These are phyloP conservation scores for Hypericum androsaemum DNA, from an alignment of 345 rosid species.

Conservation along the genomic window DNA sequence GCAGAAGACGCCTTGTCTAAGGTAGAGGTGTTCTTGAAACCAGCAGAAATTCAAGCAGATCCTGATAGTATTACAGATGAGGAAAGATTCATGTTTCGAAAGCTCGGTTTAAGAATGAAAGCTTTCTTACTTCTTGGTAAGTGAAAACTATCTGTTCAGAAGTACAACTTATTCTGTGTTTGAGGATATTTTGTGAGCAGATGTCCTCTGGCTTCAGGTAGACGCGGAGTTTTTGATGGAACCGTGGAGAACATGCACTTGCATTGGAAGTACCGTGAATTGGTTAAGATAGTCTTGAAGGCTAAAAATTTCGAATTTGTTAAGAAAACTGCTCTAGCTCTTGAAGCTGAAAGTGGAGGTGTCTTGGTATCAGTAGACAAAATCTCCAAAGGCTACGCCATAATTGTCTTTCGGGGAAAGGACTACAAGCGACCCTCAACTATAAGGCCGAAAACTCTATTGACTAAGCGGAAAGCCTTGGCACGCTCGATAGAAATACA, in stretches of 20 bases:
- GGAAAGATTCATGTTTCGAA: slow-evolving; percentile 96
- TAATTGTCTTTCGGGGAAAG: slow-evolving; percentile 77
- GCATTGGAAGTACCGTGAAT: slow-evolving; percentile 92
- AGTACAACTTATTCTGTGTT: slow-evolving; percentile 1
- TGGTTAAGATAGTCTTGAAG: slow-evolving; percentile 73
- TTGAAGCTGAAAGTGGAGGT: slow-evolving; percentile 96
- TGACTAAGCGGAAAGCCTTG: slow-evolving; percentile 94
- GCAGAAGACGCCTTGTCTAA: slow-evolving; percentile 66
- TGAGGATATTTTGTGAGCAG: slow-evolving; percentile 14
- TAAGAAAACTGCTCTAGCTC: slow-evolving; percentile 73
- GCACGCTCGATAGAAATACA: slow-evolving; percentile 94
- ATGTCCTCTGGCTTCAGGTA: slow-evolving; percentile 42
- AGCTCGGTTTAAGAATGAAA: slow-evolving; percentile 91
- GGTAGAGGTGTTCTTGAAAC: slow-evolving; percentile 68
- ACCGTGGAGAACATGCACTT: slow-evolving; percentile 97
- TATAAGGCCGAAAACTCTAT: slow-evolving; percentile 74
- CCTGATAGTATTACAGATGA: slow-evolving; percentile 75
- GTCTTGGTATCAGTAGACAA: slow-evolving; percentile 81
- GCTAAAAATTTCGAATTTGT: slow-evolving; percentile 66
- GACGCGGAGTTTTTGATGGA: slow-evolving; percentile 92
- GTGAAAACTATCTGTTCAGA: slow-evolving; percentile 6
- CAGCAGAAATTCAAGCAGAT: slow-evolving; percentile 59
- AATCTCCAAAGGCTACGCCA: slow-evolving; percentile 84
- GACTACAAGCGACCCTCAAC: slow-evolving; percentile 73
- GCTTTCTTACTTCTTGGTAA: slow-evolving; percentile 92